These are phyloP conservation scores for Vitis vinifera DNA, from an alignment of 164 flowering plant species.

Conservation along the genomic window ASM3070453v1 NC_081819.1:14656501-14657000, in stretches of 20 bases:
- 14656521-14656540: too few relatives aligned
- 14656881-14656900: slow-evolving; percentile 74
- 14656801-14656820: slow-evolving; percentile 95
- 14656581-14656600: too few relatives aligned
- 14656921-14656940: slow-evolving; percentile 40
- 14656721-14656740: slow-evolving; percentile 23
- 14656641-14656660: too few relatives aligned
- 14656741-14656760: slow-evolving; percentile 94
- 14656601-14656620: too few relatives aligned
- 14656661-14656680: background rate
- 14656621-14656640: too few relatives aligned
- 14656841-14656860: slow-evolving; percentile 83
- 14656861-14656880: slow-evolving; percentile 64
- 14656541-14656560: too few relatives aligned
- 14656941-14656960: slow-evolving; percentile 65
- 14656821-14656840: slow-evolving; percentile 94
- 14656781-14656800: slow-evolving; percentile 99
- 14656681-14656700: background rate
- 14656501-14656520: too few relatives aligned
- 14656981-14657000: slow-evolving; percentile 57
- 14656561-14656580: too few relatives aligned
- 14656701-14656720: background rate
- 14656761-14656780: slow-evolving; percentile 86
- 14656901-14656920: slow-evolving; percentile 48
- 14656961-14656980: slow-evolving; percentile 86